Base-by-base conservation (phyloP, 2,329 filamentous ascomycete species). In the Tolypocladium album region DNA sequence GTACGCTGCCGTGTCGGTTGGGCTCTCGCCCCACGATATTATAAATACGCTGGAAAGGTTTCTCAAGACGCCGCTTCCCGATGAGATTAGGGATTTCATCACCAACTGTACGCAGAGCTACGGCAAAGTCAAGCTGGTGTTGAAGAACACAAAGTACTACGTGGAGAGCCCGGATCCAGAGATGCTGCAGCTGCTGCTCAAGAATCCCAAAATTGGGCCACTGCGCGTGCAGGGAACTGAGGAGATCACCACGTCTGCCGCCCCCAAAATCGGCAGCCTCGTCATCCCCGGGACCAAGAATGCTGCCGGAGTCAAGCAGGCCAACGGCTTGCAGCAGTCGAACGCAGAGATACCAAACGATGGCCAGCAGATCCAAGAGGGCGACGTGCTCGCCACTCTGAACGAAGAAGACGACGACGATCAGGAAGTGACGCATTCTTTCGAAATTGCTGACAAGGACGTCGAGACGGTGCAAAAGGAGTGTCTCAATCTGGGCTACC, bases 251-350 rank as follows among this genome's bases (percentile, higher is more conserved):
- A 90, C 88, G 45, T 88, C 89, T 57, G 87, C 86, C 55, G 92
- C 93, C 6, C 90, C 93, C 1, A 94, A 92, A 69, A 89, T 95
- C 79, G 89, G 86, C 8, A 89, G 87, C 1, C 79, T 97, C 60
- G 91, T 96, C 50, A 99, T 99, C 70, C 91, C 93, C 0, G 94
- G 94, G 59, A 97, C 94, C 0, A 94, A 92, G 68, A 90, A 96
- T 74, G 93, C 94, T 5, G 92, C 91, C 40, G 92, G 92, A 61
- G 86, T 93, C 17, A 88, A 88, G 67, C 89, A 97, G 72, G 88
- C 88, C 8, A 72, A 77, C 57, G 68, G 74, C 67, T 62, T 75
- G 24, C 66, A 70, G 24, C 66, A 70, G 42, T 50, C 64, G 6
- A 66, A 63, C n/a, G 64, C 63, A 12, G 72, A 73, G 45, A 72